phyloP scores from a whole-genome alignment of 371 early-diverging fungal species.

The Homolaphlyctis polyrhiza region DNA sequence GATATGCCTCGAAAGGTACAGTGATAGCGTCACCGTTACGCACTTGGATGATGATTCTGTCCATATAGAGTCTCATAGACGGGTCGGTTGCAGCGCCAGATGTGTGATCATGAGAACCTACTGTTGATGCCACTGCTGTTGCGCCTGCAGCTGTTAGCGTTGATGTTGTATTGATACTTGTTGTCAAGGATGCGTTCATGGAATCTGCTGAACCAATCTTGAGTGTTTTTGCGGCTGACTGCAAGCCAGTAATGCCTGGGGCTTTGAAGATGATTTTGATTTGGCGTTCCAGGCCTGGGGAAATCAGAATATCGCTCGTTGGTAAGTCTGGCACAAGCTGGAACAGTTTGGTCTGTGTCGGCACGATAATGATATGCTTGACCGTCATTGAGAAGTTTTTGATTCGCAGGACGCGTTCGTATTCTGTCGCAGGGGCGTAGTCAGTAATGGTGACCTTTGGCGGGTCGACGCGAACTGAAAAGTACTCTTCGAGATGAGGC shows the following conservation, averaged over 20 bases:
- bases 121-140: neutral
- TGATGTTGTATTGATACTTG: neutral
- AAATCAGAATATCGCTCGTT: slow-evolving; percentile 12
- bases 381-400: slow-evolving; percentile 15
- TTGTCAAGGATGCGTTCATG: neutral
- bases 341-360: slow-evolving; percentile 14
- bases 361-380: slow-evolving; percentile 9
- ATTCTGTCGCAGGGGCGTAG: slow-evolving; percentile 19
- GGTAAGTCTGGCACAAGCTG: neutral
- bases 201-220: no score
- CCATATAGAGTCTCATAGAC: slow-evolving; percentile 1
- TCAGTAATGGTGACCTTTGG: slow-evolving; percentile 12
- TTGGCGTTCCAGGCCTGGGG: slow-evolving; percentile 24
- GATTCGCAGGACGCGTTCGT: neutral
- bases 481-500: slow-evolving; percentile 16
- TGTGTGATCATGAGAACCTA: no score
- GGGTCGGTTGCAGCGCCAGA: slow-evolving; percentile 1
- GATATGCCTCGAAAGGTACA: slow-evolving; percentile 19
- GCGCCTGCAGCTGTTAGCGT: neutral
- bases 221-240: neutral
- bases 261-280: slow-evolving; percentile 17
- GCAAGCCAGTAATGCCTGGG: neutral
- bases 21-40: slow-evolving; percentile 6
- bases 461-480: slow-evolving; percentile 24
- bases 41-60: slow-evolving; percentile 11